Conservation (phyloP, 495 filamentous ascomycete species). For the Xylaria nigripes region DNA sequence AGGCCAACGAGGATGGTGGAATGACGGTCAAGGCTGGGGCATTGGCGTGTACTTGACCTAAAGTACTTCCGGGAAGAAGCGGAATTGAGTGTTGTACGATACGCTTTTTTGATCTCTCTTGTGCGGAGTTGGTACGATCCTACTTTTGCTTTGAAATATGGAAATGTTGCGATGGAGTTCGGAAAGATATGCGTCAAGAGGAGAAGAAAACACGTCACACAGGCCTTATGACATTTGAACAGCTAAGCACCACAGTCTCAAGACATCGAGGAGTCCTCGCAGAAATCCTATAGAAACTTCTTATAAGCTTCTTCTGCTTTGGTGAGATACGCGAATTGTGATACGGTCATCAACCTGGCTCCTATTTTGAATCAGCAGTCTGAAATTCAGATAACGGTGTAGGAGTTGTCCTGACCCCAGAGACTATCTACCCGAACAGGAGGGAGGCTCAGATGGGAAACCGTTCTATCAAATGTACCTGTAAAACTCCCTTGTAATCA, state of each 20-base stretch:
- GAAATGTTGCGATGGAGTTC: constrained; percentile 3
- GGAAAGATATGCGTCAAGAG: not conserved
- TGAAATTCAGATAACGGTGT: too few species aligned
- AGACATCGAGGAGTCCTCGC: not conserved
- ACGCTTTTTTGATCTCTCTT: not conserved
- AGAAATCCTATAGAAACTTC: not conserved
- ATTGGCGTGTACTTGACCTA: constrained; percentile 23
- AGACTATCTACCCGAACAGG: too few species aligned
- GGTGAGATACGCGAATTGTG: not conserved
- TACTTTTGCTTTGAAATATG: not conserved
- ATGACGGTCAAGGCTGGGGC: constrained; percentile 16
- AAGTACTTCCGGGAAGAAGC: not conserved
- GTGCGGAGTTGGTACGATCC: not conserved
- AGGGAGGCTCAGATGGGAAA: not conserved
- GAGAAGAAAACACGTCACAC: not conserved
- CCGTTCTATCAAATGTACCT: not conserved
- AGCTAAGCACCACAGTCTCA: not conserved
- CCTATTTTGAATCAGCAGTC: not conserved
- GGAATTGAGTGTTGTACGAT: not conserved
- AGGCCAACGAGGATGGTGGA: constrained; percentile 24
- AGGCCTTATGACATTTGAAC: not conserved
- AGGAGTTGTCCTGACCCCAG: too few species aligned
- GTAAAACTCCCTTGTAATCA: not conserved
- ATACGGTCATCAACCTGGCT: not conserved
- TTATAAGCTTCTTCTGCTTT: not conserved